These are phyloP conservation scores for Malassezia yamatoensis DNA, from an alignment of 1,284 basidiomycete species.

Conservation along the genomic window DNA sequence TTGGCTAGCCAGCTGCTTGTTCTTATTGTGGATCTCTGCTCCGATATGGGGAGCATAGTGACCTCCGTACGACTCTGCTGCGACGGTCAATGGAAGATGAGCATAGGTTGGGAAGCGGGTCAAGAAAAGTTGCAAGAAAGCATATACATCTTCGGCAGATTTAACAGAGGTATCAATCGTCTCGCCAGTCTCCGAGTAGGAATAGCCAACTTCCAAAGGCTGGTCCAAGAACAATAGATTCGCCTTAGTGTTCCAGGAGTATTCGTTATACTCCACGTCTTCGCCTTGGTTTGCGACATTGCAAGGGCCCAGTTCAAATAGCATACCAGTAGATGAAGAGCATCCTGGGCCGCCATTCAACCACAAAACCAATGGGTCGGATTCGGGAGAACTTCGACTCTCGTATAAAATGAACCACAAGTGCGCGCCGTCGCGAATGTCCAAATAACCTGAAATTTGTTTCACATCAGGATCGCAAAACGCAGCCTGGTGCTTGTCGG, in stretches of 20 bases:
- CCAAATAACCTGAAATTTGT: conserved; percentile 74
- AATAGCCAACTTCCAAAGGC: conserved; percentile 69
- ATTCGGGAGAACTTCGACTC: conserved; percentile 60
- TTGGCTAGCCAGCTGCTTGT: conserved; percentile 32
- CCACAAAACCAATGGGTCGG: conserved; percentile 77
- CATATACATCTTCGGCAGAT: conserved; percentile 73
- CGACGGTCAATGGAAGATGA: conserved; percentile 45
- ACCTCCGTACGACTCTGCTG: conserved; percentile 59
- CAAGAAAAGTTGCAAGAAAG: conserved; percentile 79
- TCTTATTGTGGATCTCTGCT: conserved; percentile 39
- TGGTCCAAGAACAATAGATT: conserved; percentile 71
- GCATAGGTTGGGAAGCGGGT: conserved; percentile 48
- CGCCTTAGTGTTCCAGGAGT: conserved; percentile 67
- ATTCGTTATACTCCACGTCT: conserved; percentile 62
- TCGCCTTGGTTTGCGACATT: conserved; percentile 60
- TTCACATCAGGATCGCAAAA: conserved; percentile 73
- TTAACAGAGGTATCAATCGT: conserved; percentile 63
- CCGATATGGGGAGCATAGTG: conserved; percentile 49
- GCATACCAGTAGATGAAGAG: conserved; percentile 51
- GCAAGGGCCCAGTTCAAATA: conserved; percentile 82
- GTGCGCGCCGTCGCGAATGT: conserved; percentile 72
- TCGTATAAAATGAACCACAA: conserved; percentile 86
- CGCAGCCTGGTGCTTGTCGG: conserved; percentile 27
- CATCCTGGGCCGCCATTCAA: conserved; percentile 68
- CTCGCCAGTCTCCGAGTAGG: conserved; percentile 62